Evolutionary conservation across 169 alveolate species (phyloP).

Genomic region (Prorocentrum cordatum): DNA sequence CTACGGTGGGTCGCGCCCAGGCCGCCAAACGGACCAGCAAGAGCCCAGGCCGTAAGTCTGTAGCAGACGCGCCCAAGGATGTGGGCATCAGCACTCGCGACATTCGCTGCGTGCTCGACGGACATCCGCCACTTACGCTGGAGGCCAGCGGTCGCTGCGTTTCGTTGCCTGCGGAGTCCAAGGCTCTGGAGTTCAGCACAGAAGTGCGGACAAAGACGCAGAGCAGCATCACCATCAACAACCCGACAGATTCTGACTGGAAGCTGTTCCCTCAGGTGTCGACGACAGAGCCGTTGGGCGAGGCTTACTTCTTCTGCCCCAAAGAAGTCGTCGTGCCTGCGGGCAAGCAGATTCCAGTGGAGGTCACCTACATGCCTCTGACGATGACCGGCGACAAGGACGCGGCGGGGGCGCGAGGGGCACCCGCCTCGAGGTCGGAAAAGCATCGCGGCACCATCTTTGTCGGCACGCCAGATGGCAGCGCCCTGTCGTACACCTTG

Average conservation of each 20-base stretch:
- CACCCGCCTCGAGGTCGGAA: neutral
- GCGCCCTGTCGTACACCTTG: constrained; percentile 31
- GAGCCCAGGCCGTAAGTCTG: too few relatives aligned
- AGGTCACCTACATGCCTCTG: constrained; percentile 49
- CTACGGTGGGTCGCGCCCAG: constrained; percentile 1
- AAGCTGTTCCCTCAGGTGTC: constrained; percentile 38
- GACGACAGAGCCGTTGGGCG: constrained; percentile 25
- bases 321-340: constrained; percentile 44
- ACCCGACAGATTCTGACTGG: constrained; percentile 43
- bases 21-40: too few relatives aligned
- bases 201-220: constrained; percentile 40
- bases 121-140: neutral
- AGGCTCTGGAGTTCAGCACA: constrained; percentile 34
- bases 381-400: constrained; percentile 18
- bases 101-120: constrained; percentile 24
- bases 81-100: too few relatives aligned
- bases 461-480: constrained; percentile 57
- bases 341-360: constrained; percentile 1
- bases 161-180: constrained; percentile 13
- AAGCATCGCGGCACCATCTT: constrained; percentile 47
- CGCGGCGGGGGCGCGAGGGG: neutral
- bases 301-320: neutral
- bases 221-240: constrained; percentile 11
- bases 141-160: constrained; percentile 31
- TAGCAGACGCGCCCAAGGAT: too few relatives aligned